Evolutionary conservation across 2,329 filamentous ascomycete species (phyloP).

Genomic region (Hypoxylon rubiginosum): DNA sequence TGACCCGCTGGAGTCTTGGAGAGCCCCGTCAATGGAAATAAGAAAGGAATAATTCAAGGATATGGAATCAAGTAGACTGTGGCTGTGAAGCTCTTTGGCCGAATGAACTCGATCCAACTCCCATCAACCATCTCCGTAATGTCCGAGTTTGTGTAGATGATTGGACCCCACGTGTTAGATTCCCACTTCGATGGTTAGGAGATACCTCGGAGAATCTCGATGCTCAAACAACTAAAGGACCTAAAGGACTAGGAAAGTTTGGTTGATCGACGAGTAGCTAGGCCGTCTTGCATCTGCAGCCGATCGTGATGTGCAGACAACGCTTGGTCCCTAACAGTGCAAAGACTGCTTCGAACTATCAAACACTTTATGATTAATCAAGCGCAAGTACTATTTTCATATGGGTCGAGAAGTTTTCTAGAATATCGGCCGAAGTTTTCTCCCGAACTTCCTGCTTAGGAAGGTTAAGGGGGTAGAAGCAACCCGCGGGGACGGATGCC

Average conservation of each 20-base stretch:
- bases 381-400: constrained; percentile 4
- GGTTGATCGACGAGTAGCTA: constrained; percentile 7
- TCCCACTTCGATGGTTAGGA: neutral
- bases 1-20: neutral
- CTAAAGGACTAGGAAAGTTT: neutral
- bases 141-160: neutral
- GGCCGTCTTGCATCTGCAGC: constrained; percentile 14
- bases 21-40: neutral
- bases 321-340: constrained; percentile 5
- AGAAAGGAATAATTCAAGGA: constrained; percentile 9
- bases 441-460: constrained; percentile 41
- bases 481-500: constrained; percentile 32
- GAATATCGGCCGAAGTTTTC: constrained; percentile 43
- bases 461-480: constrained; percentile 31
- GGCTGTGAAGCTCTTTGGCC: constrained; percentile 2
- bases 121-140: neutral
- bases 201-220: neutral
- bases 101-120: neutral
- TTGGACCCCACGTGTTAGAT: neutral
- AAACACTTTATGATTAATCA: constrained; percentile 20
- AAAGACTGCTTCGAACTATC: constrained; percentile 5
- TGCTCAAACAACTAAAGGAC: neutral
- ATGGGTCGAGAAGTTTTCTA: constrained; percentile 31
- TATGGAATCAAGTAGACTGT: constrained; percentile 5
- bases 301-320: constrained; percentile 11